Percentiles rank a stretch among this genome's conserved stretches.
Conservation (phyloP, 163 green algal genomes). For the Scenedesmus sp. region DNA sequence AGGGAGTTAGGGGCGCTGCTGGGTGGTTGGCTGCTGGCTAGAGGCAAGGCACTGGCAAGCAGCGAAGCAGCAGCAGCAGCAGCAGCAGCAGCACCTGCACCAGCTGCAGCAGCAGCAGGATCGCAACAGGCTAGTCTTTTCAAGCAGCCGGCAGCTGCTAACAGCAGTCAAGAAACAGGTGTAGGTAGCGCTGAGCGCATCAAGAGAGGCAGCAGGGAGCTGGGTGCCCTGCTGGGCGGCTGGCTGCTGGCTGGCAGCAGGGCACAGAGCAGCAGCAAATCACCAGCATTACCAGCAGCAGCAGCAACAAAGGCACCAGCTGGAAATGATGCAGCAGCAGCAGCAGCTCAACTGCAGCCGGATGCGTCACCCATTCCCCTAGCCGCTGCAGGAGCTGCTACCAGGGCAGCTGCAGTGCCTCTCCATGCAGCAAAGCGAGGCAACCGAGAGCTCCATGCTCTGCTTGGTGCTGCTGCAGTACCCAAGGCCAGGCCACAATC, state of each 20-base stretch:
- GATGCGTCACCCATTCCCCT: too few species aligned
- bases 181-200: too few species aligned
- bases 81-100: too few species aligned
- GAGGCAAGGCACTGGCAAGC: background rate
- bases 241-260: too few species aligned
- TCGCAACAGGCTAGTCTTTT: background rate
- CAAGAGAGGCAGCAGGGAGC: too few species aligned
- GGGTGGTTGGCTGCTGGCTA: background rate
- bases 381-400: background rate
- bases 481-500: background rate
- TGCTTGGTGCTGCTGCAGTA: background rate
- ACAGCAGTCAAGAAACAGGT: too few species aligned
- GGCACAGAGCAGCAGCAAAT: too few species aligned
- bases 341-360: background rate
- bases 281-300: background rate
- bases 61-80: background rate
- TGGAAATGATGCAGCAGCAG: background rate
- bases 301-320: background rate
- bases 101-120: background rate
- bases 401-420: background rate
- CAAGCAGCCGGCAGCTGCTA: too few species aligned
- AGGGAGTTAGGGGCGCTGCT: background rate
- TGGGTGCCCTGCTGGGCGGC: too few species aligned
- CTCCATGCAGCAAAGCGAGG: background rate
- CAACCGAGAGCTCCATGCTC: background rate